Base-by-base conservation (phyloP, 768 basidiomycete genomes). In the Trametes elegans region DNA sequence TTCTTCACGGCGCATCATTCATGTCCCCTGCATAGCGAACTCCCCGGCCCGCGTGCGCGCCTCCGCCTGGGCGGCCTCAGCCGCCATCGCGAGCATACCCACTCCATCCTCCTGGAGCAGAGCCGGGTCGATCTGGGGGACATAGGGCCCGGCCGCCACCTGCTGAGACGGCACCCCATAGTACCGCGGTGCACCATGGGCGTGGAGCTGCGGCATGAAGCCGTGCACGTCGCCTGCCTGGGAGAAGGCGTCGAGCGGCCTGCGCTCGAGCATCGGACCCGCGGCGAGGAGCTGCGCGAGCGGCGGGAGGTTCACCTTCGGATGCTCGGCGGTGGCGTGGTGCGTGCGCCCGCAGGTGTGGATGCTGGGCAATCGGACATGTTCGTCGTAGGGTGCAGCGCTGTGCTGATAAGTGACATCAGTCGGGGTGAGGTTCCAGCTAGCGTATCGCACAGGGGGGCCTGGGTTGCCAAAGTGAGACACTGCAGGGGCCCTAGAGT, bases 91-190 rank as follows among this genome's bases (percentile, higher is more conserved):
- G 8, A 56, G 46, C 46, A 55, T 48, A 29, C 43, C 42, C 0
- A 49, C 55, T 10, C 42, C 60, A 9, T 54, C 51, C n/a, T n/a
- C n/a, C 29, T 35, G 41, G 31, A 61, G 53, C 29, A 61, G 40
- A 0, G 45, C 27, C 8, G 61, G 61, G 36, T 62, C 61, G 26
- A 62, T 62, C 44, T 49, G 45, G 11, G 53, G 54, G 13, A 42
- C 31, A 11, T 49, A 43, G 2, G 27, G 44, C 2, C 11, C 9
- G 18, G 10, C 23, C 5, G 28, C 24, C 7, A 14, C 3, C 14
- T 11, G 27, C 8, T 19, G 10, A 27, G 5, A 7, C 0, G 35
- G 18, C 6, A 21, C n/a, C 7, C 29, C 9, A 9, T 32, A 13
- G n/a, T n/a, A n/a, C n/a, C n/a, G n/a, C n/a, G n/a, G n/a, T n/a